Evolutionary conservation across 441 rosid species (phyloP).

Genomic region (Croton setiger): DNA sequence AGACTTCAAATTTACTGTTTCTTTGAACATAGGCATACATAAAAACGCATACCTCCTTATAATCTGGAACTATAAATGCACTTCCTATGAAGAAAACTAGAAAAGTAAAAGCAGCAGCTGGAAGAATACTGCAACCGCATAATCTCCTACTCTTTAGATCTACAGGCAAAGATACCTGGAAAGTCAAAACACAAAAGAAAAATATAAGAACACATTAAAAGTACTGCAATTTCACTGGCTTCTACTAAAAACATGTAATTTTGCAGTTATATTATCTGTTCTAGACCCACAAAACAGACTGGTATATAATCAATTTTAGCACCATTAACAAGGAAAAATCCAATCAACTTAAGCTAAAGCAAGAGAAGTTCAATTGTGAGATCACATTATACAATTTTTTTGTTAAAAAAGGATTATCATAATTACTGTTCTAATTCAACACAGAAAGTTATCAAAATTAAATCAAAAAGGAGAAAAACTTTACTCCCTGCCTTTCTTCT

Average conservation of each 20-base stretch:
- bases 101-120: slow-evolving; percentile 40
- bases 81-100: slow-evolving; percentile 38
- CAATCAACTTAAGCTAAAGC: slow-evolving; percentile 1
- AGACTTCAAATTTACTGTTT: neutral
- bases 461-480: neutral
- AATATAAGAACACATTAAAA: neutral
- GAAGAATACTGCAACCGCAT: slow-evolving; percentile 32
- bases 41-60: slow-evolving; percentile 35
- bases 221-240: slow-evolving; percentile 3
- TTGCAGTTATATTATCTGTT: neutral
- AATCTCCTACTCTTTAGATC: slow-evolving; percentile 36
- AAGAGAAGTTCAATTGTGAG: neutral
- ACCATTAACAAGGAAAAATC: neutral
- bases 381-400: neutral
- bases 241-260: neutral
- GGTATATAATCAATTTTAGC: neutral
- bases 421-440: neutral
- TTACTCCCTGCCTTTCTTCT: neutral
- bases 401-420: neutral
- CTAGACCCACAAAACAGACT: neutral
- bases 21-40: neutral
- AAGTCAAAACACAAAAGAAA: neutral
- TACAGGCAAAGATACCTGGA: slow-evolving; percentile 32
- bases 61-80: slow-evolving; percentile 32
- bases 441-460: neutral